Evolutionary conservation across 495 filamentous ascomycete species (phyloP).

Genomic region (Acidiella bohemica): DNA sequence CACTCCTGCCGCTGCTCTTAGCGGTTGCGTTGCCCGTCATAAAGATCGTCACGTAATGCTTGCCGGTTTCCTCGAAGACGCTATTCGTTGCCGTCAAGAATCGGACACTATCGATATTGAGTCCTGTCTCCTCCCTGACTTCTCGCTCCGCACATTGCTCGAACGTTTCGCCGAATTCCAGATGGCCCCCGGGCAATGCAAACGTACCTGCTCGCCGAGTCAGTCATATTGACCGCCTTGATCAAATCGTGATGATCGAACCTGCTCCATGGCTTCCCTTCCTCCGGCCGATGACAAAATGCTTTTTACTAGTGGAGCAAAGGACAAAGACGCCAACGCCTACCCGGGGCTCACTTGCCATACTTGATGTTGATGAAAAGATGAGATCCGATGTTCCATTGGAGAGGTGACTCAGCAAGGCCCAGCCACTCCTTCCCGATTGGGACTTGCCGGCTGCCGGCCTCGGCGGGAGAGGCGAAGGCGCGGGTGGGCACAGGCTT

Average conservation of each 20-base stretch:
- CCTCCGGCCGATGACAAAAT: constrained; percentile 22
- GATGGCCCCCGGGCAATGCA: constrained; percentile 55
- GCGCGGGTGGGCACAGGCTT: no score
- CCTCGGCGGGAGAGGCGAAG: no score
- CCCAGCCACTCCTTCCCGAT: neutral
- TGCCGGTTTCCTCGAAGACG: constrained; percentile 36
- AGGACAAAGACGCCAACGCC: constrained; percentile 27
- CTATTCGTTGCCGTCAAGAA: constrained; percentile 47
- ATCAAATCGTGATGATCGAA: constrained; percentile 5
- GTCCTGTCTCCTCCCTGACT: constrained; percentile 52
- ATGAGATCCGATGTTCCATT: neutral
- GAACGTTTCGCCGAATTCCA: constrained; percentile 49
- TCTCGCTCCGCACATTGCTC: constrained; percentile 50
- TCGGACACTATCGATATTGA: constrained; percentile 35
- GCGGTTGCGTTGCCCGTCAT: constrained; percentile 24
- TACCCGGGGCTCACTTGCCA: constrained; percentile 9
- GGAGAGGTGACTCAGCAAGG: neutral
- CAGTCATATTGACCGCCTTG: neutral
- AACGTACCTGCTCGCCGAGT: constrained; percentile 42
- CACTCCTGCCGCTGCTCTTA: constrained; percentile 19
- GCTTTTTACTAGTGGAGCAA: constrained; percentile 7
- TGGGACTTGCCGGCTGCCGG: no score
- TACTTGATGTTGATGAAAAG: constrained; percentile 1
- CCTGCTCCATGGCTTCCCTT: constrained; percentile 25
- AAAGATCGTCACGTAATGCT: constrained; percentile 58